Conservation (phyloP, 2,329 filamentous ascomycete species). For the Drechslerella dactyloides region DNA sequence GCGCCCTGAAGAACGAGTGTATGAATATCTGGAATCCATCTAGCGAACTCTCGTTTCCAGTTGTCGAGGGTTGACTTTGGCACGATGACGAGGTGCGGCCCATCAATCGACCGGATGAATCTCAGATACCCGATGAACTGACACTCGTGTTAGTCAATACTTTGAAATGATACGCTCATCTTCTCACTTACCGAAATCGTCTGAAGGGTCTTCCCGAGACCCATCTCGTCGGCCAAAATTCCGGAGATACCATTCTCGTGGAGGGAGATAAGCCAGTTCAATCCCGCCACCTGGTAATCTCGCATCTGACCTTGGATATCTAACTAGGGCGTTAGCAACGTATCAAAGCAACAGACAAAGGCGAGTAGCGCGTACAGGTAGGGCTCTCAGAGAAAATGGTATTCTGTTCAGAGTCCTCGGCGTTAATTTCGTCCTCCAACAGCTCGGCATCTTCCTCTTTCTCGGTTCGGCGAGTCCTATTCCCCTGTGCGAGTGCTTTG, state of each 20-base stretch:
- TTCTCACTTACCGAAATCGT: constrained; percentile 71
- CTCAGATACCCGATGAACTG: constrained; percentile 88
- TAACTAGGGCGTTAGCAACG: constrained; percentile 3
- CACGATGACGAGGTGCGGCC: constrained; percentile 88
- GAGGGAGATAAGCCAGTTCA: constrained; percentile 97
- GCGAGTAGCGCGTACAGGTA: constrained; percentile 61
- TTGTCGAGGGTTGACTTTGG: constrained; percentile 98
- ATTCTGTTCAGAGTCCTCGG: constrained; percentile 70
- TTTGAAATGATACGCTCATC: not conserved
- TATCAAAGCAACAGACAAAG: not conserved
- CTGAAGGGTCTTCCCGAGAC: constrained; percentile 94
- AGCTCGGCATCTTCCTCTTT: constrained; percentile 96
- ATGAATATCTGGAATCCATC: constrained; percentile 94
- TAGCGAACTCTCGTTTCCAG: constrained; percentile 93
- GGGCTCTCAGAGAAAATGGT: constrained; percentile 95
- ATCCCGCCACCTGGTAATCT: constrained; percentile 91
- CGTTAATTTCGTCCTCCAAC: constrained; percentile 83
- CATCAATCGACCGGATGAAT: constrained; percentile 85
- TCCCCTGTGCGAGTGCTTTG: constrained; percentile 82
- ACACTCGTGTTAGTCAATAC: not conserved
- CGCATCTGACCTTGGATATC: constrained; percentile 73
- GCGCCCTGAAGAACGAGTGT: constrained; percentile 91
- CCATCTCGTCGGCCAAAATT: constrained; percentile 98
- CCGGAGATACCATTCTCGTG: constrained; percentile 99
- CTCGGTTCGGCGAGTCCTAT: constrained; percentile 85